phyloP scores from a whole-genome alignment of 805 yeast genomes.

The Yarrowia osloensis region DNA sequence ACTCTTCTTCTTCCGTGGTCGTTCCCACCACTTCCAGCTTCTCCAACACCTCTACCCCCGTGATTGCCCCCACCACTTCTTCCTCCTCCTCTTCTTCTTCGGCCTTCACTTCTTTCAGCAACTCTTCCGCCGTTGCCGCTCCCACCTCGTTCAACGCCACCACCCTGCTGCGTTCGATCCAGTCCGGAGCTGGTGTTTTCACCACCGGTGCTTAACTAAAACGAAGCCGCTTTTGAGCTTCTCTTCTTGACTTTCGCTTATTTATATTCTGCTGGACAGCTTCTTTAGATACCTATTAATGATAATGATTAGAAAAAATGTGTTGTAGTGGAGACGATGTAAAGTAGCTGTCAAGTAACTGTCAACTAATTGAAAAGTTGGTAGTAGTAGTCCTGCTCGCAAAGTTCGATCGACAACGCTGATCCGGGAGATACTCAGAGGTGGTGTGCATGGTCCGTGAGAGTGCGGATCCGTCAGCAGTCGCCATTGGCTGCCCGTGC shows the following conservation, averaged over 20 bases:
- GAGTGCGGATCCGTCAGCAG: not conserved
- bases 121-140: conserved; percentile 6
- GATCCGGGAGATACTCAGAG: conserved; percentile 14
- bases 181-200: conserved; percentile 14
- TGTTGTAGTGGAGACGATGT: not conserved
- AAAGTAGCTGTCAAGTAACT: too few species aligned
- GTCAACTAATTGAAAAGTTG: too few species aligned
- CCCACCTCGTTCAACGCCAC: conserved; percentile 21
- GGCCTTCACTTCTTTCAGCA: conserved; percentile 18
- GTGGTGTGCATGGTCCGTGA: not conserved
- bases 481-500: not conserved
- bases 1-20: not conserved
- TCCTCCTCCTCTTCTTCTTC: conserved; percentile 8
- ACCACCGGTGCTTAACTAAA: conserved; percentile 26
- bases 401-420: not conserved
- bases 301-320: not conserved
- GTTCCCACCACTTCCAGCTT: not conserved
- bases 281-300: conserved; percentile 15
- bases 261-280: conserved; percentile 28
- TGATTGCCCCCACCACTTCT: not conserved
- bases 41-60: conserved; percentile 6
- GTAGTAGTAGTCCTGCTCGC: not conserved
- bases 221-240: not conserved
- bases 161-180: conserved; percentile 21
- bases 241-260: conserved; percentile 22